Base-by-base conservation (phyloP, 257 asterid genomes). In the Nicotiana noctiflora region DNA sequence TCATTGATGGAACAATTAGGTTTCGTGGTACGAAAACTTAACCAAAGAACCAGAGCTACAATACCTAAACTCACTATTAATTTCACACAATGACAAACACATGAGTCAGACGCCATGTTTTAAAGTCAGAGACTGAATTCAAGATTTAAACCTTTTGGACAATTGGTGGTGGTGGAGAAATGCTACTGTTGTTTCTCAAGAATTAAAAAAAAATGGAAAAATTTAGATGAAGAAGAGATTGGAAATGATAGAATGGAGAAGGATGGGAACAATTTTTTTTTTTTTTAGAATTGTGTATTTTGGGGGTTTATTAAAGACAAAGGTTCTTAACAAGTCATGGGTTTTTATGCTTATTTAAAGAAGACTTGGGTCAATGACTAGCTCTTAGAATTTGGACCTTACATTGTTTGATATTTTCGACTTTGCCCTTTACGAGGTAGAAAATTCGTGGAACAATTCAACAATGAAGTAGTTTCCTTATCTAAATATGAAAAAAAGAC, bases 21-120 rank as follows among this genome's bases (percentile, higher is more conserved):
- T 1, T 86, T 84, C 27, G 86, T 84, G 64, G 95, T 87, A 17
- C 96, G 94, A 10, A 93, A 89, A 76, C 91, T 89, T 53, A 93
- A 91, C 98, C 96, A 94, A 80, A 91, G 78, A 91, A 94, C 88
- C 62, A 94, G 88, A 9, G 97, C 98, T 52, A 89, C 77, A 56
- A 93, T 84, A 21, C 94, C 98, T 53, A 91, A 89, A 81, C 97
- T 91, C 80, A 91, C 1, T 44, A 90, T 85, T 91, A 93, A 86
- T 84, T 91, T 88, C 89, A 66, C n/a, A 85, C 93, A 90, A 86
- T 85, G 76, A 17, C 14, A 11, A 61, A 5, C 5, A 11, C 17
- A 0, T 23, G 65, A n/a, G 40, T 49, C 63, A 0, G 29, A 27
- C 4, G 80, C 3, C 81, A 77, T 77, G 17, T 2, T 10, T 18